These are phyloP conservation scores for Coemansia sp. DNA, from an alignment of 192 early-diverging fungal species.

Conservation along the genomic window DNA sequence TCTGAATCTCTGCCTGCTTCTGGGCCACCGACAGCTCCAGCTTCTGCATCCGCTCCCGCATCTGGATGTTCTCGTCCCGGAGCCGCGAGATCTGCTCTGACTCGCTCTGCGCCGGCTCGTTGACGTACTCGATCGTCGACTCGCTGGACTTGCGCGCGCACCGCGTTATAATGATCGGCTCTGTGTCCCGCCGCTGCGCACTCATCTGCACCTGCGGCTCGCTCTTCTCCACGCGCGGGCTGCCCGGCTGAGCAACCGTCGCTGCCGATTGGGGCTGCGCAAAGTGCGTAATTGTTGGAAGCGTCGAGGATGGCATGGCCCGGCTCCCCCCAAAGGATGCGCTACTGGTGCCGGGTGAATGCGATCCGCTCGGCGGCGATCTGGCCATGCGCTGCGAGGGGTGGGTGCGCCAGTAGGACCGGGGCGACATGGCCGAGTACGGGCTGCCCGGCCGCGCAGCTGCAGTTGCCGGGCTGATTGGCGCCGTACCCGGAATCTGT, in stretches of 20 bases:
- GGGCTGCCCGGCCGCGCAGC: conserved; percentile 3
- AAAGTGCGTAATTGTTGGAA: conserved; percentile 33
- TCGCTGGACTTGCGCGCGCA: conserved; percentile 19
- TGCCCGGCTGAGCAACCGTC: conserved; percentile 4
- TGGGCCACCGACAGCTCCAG: conserved; percentile 35
- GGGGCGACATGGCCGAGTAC: conserved; percentile 8
- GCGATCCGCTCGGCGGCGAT: conserved; percentile 19
- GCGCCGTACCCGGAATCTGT: background rate
- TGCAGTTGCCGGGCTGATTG: background rate
- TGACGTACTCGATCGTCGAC: conserved; percentile 17
- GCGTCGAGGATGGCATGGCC: too few relatives aligned
- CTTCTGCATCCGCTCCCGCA: conserved; percentile 25
- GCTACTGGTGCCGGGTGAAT: conserved; percentile 13
- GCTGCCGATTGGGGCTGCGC: background rate
- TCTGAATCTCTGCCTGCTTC: conserved; percentile 36
- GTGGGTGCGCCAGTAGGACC: conserved; percentile 7
- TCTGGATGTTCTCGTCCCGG: conserved; percentile 30
- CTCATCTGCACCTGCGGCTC: background rate
- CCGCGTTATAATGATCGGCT: conserved; percentile 1
- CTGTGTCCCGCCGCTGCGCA: background rate
- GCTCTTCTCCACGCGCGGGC: conserved; percentile 1
- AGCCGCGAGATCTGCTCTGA: conserved; percentile 19
- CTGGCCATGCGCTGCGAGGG: conserved; percentile 7
- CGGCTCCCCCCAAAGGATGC: background rate
- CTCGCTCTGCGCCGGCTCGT: conserved; percentile 17